Base-by-base conservation (phyloP, 2,329 filamentous ascomycete species). In the Fusarium fujikuroi region DNA sequence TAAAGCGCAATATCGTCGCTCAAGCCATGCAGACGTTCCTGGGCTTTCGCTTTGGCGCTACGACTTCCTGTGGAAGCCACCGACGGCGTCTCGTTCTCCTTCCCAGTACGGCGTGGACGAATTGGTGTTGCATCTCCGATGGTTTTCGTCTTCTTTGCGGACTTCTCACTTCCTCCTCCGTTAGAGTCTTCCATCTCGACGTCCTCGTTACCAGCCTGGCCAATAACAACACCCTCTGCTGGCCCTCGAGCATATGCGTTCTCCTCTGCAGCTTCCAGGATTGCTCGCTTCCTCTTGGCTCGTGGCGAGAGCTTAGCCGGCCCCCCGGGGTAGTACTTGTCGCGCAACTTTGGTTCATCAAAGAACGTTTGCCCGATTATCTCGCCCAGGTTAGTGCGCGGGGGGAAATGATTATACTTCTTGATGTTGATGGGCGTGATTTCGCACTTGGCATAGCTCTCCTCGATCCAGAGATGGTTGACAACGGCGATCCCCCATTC, bases 391-490 rank as follows among this genome's bases (percentile, higher is more conserved):
- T 99, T 98, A 5, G 95, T 98, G 63, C 95, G 89, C 16, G 89
- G 88, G 21, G 96, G 96, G 75, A 98, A 99, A 79, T 95, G 92
- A 2, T 89, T 94, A 80, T 97, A 99, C 71, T 92, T 92, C 14
- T 88, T 86, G 58, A 93, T 89, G 8, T 92, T 92, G 28, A 95
- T 84, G 1, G 90, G 89, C 79, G 94, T 92, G 65, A 92, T 85
- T 78, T 93, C 88, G 84, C 95, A 97, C 80, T 93, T 94, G 4
- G 95, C 94, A 79, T 98, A 99, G 82, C 95, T 97, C 79, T 99
- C 96, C 81, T 99, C 96, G 50, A 99, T 88, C 96, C 96, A 99
- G 2, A 99, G 87, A 80, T 99, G 96, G 80, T 98, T 99, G 76
- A 97, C 86, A 76, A 97, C 92, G 63, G 94, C 86, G 61, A 98